A percentile compares a stretch with the other conserved stretches of the same genome.
phyloP scores from a whole-genome alignment of 345 rosid species.

The Gynandropsis gynandra region DNA sequence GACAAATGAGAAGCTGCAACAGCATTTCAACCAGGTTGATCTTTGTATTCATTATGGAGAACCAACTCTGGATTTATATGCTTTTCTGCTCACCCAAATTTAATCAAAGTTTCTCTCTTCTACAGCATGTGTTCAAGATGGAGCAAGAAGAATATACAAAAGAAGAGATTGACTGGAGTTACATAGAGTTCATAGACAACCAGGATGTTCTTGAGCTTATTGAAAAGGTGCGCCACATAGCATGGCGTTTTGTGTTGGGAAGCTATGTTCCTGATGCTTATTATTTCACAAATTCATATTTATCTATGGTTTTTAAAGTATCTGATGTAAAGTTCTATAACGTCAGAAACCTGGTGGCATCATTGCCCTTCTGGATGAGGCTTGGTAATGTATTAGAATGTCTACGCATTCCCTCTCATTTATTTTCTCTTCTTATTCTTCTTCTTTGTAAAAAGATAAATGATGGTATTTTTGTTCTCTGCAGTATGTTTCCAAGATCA shows the following conservation, averaged over 20 bases:
- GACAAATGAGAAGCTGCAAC: conserved; percentile 98
- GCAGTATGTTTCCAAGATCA: conserved; percentile 96
- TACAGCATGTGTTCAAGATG: conserved; percentile 97
- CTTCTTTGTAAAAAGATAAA: conserved; percentile 12
- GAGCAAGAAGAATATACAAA: conserved; percentile 97
- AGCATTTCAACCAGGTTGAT: conserved; percentile 95
- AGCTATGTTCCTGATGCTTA: conserved; percentile 5
- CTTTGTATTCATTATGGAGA: conserved; percentile 15
- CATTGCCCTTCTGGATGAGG: conserved; percentile 96
- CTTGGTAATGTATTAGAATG: conserved; percentile 52
- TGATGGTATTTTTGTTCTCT: conserved; percentile 27
- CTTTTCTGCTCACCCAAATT: conserved; percentile 3
- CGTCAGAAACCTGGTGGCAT: conserved; percentile 99
- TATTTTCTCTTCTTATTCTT: conserved; percentile 2
- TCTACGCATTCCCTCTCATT: too few relatives aligned
- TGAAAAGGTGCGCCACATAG: conserved; percentile 88
- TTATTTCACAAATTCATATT: conserved; percentile 6
- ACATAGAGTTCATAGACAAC: conserved; percentile 92
- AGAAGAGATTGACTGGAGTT: conserved; percentile 98
- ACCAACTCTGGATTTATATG: conserved; percentile 1
- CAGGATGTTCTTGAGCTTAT: conserved; percentile 92
- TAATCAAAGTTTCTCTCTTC: conserved; percentile 22
- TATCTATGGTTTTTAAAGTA: conserved; percentile 2
- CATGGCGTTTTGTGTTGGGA: conserved; percentile 9
- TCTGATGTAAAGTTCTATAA: conserved; percentile 26